Conservation (phyloP, 192 early-diverging fungal species). For the Coemansia sp. region DNA sequence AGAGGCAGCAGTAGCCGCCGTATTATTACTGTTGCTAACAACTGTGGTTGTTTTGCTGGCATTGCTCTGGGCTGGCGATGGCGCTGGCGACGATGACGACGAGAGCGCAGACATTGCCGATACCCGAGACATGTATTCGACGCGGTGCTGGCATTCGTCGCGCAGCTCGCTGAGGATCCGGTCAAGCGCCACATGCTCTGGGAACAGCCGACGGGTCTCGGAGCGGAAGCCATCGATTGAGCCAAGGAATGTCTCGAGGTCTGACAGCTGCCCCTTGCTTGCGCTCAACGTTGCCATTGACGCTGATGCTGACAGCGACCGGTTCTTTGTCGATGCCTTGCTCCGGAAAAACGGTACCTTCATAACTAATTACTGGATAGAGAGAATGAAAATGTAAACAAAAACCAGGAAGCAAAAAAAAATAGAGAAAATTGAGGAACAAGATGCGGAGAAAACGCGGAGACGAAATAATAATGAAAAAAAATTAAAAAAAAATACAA, state of each 20-base stretch:
- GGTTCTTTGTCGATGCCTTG: constrained; percentile 10
- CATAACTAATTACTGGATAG: constrained; percentile 9
- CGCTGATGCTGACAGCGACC: constrained; percentile 10
- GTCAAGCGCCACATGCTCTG: constrained; percentile 45
- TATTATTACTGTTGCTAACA: constrained; percentile 12
- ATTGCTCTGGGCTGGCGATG: constrained; percentile 10
- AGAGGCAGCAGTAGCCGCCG: not conserved
- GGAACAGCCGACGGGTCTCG: constrained; percentile 46
- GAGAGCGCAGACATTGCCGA: constrained; percentile 35
- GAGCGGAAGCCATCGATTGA: constrained; percentile 38
- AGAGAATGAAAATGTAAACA: constrained; percentile 12
- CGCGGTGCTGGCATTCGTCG: constrained; percentile 49
- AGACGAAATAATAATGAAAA: constrained; percentile 3
- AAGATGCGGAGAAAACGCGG: constrained; percentile 2
- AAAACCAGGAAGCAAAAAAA: constrained; percentile 4
- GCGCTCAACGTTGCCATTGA: not conserved
- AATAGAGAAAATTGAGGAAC: constrained; percentile 7
- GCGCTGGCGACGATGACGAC: constrained; percentile 21
- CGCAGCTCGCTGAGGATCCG: constrained; percentile 49
- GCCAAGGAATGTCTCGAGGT: constrained; percentile 34
- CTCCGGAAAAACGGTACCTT: constrained; percentile 49
- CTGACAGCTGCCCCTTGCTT: constrained; percentile 26
- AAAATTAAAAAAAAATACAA: not conserved
- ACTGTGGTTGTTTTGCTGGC: constrained; percentile 14
- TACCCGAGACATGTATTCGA: constrained; percentile 48